Evolutionary conservation across 768 basidiomycete genomes (phyloP).

Genomic region (Glaciozyma antarctica): DNA sequence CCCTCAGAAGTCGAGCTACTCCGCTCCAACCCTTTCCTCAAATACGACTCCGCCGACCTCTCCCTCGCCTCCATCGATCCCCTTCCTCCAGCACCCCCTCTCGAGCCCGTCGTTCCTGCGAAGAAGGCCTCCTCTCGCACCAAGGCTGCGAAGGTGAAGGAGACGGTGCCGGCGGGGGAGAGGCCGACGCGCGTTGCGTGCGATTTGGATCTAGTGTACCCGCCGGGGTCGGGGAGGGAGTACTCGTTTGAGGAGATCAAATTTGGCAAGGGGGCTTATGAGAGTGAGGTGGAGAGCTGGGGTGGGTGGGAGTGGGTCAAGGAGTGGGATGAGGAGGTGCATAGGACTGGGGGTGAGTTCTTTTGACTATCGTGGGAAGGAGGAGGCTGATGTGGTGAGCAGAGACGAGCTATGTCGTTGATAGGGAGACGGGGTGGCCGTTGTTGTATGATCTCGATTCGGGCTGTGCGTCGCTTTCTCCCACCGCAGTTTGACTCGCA

Average conservation of each 20-base stretch:
- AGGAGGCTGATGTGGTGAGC: background rate
- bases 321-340: constrained; percentile 10
- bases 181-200: constrained; percentile 27
- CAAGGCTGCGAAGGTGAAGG: background rate
- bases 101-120: constrained; percentile 1
- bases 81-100: constrained; percentile 20
- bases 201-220: constrained; percentile 51
- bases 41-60: constrained; percentile 37
- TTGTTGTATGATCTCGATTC: constrained; percentile 11
- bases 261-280: constrained; percentile 34
- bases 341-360: constrained; percentile 1
- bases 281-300: constrained; percentile 11
- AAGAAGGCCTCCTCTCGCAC: background rate
- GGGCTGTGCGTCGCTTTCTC: constrained; percentile 9
- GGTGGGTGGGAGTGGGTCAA: constrained; percentile 17
- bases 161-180: constrained; percentile 1
- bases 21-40: constrained; percentile 42
- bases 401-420: constrained; percentile 17
- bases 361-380: background rate
- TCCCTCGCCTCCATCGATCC: constrained; percentile 23
- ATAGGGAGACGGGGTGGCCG: constrained; percentile 18
- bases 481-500: background rate
- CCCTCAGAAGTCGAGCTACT: constrained; percentile 43
- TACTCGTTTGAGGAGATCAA: constrained; percentile 65
- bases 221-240: constrained; percentile 54